Base-by-base conservation (phyloP, 2,329 filamentous ascomycete genomes). In the Penicillium freii region DNA sequence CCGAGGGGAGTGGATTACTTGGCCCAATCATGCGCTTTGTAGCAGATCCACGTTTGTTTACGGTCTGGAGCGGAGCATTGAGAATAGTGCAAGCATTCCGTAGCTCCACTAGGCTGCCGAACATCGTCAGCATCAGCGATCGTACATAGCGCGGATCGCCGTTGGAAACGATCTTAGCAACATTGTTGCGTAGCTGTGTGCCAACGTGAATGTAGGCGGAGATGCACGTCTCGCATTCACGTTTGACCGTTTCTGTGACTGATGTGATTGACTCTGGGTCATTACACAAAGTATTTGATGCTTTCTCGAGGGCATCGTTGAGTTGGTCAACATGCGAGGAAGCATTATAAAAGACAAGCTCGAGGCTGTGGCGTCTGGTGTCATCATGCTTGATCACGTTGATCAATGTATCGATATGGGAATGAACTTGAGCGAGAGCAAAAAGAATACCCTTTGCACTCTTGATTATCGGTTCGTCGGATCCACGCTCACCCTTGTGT, bases 71-170 rank as follows among this genome's bases (percentile, higher is more conserved):
- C 33, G 73, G 75, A 51, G 78, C 74, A 29, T 80, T 80, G 49
- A 86, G 75, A 52, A 78, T 75, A 23, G 76, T 74, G 66, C 82
- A 84, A 40, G 83, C 81, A 67, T 87, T 87, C 50, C 82, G 81
- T 58, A 85, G 75, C 68, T 87, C 85, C 45, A 84, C 72, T 48
- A 85, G 69, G 60, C 83, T 82, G 47, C 81, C 80, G 63, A 84
- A 85, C 36, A 86, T 78, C 61, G 84, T 79, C 36, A 85, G 77
- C 72, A 87, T 78, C 43, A 86, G 75, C 17, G 80, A 84, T 27
- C 84, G 81, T 51, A 87, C 73, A 61, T 85, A 82, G 56, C 82
- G 80, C 7, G 80, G 76, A 62, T 87, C 83, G 4, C 80, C 79
- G 48, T 81, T 78, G 46, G 80, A 74, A n/a, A 83, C 77, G 34